Percentiles rank a stretch among this genome's conserved stretches.
These are phyloP conservation scores for Raddia distichophylla DNA, from an alignment of 176 grass and related monocot species.

Conservation along the genomic window DNA sequence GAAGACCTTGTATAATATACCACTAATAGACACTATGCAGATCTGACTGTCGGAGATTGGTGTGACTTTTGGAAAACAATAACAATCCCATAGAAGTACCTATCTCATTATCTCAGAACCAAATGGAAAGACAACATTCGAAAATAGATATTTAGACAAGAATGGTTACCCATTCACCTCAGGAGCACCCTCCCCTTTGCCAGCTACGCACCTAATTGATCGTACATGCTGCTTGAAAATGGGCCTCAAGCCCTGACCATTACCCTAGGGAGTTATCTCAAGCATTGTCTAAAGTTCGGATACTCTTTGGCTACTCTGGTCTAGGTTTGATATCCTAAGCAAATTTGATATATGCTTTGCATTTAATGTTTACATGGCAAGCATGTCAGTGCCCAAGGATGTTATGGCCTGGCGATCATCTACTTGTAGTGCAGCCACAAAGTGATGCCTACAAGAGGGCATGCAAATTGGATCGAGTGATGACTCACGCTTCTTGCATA, in stretches of 20 bases:
- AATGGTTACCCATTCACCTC: constrained; percentile 83
- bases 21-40: neutral
- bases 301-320: neutral
- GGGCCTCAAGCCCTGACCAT: neutral
- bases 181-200: constrained; percentile 76
- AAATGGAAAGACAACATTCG: neutral
- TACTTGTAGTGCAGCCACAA: neutral
- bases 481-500: neutral
- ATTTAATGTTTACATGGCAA: neutral
- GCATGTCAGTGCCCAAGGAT: neutral
- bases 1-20: neutral
- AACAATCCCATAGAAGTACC: neutral
- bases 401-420: neutral
- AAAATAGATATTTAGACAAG: neutral
- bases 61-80: neutral
- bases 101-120: neutral
- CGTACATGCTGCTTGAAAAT: neutral
- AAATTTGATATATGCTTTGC: neutral
- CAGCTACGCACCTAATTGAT: constrained; percentile 54
- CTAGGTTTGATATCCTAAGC: neutral
- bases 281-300: neutral
- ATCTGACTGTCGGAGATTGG: neutral
- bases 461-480: neutral
- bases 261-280: neutral
- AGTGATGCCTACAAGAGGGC: neutral